These are phyloP conservation scores for Tetramitus jugosus DNA, from an alignment of 208 protist species.

Conservation along the genomic window DNA sequence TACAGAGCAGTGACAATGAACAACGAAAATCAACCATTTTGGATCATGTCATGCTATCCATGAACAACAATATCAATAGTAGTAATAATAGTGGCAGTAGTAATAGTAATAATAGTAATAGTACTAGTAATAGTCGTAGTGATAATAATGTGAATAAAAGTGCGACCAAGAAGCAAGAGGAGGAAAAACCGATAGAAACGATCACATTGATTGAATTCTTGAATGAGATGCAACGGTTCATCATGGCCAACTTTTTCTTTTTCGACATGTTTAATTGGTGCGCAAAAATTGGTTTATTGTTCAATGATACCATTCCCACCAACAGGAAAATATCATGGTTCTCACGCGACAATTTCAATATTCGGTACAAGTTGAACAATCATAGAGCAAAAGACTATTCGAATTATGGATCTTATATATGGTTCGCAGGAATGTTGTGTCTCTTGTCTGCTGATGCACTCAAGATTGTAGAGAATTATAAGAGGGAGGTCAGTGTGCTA, in stretches of 20 bases:
- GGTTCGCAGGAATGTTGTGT: background rate
- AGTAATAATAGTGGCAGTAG: no score
- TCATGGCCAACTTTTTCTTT: background rate
- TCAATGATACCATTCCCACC: background rate
- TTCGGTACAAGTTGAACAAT: no score
- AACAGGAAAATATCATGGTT: background rate
- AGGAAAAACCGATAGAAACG: no score
- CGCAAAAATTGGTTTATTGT: background rate
- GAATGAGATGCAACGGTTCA: background rate
- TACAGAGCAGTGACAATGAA: no score
- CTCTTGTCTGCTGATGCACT: background rate
- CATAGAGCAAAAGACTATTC: background rate
- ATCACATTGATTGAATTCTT: background rate
- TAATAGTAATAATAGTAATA: no score
- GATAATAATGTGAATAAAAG: no score
- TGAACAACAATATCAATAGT: no score
- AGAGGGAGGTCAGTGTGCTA: background rate
- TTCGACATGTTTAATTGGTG: background rate
- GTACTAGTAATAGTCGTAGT: no score
- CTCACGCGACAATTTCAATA: no score
- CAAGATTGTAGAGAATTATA: background rate
- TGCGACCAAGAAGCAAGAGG: no score
- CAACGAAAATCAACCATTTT: no score
- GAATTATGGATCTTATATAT: background rate
- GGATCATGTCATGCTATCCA: no score